Conservation (phyloP, 352 stramenopile genomes). For the Globisporangium spinosum region DNA sequence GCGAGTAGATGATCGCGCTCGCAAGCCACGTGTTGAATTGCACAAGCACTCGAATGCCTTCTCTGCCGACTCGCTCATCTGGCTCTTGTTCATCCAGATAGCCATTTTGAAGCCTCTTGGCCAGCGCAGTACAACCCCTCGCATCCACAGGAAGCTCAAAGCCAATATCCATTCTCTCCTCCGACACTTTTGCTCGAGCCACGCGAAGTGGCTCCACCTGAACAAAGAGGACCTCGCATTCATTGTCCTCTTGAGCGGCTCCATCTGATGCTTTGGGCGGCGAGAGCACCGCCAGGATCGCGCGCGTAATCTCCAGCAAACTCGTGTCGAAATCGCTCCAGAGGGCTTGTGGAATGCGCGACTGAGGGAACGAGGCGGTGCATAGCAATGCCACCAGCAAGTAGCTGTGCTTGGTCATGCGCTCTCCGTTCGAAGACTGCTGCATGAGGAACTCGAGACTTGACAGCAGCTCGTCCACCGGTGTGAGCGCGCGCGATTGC, state of each 20-base stretch:
- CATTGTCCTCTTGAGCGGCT: background rate
- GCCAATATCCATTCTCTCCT: conserved; percentile 2
- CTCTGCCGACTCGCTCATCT: no score
- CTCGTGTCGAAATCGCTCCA: conserved; percentile 13
- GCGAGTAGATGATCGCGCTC: conserved; percentile 22
- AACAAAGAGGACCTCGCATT: conserved; percentile 13
- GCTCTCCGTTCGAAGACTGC: background rate
- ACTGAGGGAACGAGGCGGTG: conserved; percentile 31
- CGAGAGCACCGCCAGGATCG: conserved; percentile 7
- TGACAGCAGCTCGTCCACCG: conserved; percentile 19
- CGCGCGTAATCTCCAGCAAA: conserved; percentile 6
- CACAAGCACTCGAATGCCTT: conserved; percentile 1
- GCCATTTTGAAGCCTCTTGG: conserved; percentile 6
- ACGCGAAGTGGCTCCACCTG: conserved; percentile 1
- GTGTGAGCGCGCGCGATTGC: conserved; percentile 27
- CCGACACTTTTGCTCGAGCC: background rate
- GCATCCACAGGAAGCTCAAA: background rate
- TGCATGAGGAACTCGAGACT: conserved; percentile 18
- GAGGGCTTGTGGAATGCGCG: conserved; percentile 9
- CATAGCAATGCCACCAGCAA: conserved; percentile 39
- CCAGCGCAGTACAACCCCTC: no score
- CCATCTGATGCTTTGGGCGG: background rate
- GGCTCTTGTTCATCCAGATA: background rate
- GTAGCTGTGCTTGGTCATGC: conserved; percentile 25
- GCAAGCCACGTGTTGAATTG: conserved; percentile 16